phyloP scores from a whole-genome alignment of 2,329 filamentous ascomycete genomes.

The Monilinia laxa region DNA sequence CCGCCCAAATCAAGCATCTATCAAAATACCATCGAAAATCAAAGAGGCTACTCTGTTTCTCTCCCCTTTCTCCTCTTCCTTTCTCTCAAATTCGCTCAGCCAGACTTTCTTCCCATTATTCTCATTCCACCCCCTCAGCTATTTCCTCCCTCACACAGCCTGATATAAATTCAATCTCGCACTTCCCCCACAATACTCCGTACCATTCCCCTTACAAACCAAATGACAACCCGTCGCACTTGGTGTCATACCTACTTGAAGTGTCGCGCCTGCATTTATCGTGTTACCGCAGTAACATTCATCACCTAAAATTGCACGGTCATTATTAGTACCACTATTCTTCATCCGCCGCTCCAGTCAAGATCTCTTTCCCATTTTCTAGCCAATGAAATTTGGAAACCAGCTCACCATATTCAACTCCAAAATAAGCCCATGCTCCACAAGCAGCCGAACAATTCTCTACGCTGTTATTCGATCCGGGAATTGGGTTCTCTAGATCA shows the following conservation, averaged over 20 bases:
- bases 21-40: background rate
- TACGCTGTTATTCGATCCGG: constrained; percentile 33
- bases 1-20: background rate
- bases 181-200: constrained; percentile 6
- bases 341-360: background rate
- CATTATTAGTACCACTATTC: background rate
- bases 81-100: background rate
- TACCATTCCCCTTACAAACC: background rate
- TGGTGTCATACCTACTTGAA: background rate
- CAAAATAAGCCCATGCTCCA: constrained; percentile 40
- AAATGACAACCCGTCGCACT: background rate
- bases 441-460: constrained; percentile 36
- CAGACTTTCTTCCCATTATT: background rate
- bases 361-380: background rate
- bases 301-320: background rate
- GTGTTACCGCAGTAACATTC: constrained; percentile 10
- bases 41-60: background rate
- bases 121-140: background rate
- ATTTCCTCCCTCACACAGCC: background rate
- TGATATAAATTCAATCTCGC: constrained; percentile 14
- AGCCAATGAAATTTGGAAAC: background rate
- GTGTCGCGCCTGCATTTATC: background rate
- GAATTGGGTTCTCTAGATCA: constrained; percentile 17
- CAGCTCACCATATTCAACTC: constrained; percentile 42
- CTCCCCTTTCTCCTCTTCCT: background rate